A percentile compares a stretch with the other conserved stretches of the same genome.
Conservation (phyloP, 257 asterid genomes). For the Solanum rostratum region DNA sequence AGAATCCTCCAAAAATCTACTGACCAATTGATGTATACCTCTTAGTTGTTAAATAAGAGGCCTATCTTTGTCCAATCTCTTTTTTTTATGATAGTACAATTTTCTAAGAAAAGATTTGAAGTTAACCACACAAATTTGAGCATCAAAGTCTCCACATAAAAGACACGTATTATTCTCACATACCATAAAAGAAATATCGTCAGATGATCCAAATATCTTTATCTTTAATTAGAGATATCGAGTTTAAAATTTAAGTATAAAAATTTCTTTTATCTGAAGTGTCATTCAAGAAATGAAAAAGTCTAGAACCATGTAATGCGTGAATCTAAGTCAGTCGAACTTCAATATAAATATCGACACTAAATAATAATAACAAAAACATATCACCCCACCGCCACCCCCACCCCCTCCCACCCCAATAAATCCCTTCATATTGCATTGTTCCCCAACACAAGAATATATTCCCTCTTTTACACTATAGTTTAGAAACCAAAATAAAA, state of each 20-base stretch:
- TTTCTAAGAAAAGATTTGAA: neutral
- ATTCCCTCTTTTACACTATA: neutral
- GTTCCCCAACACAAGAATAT: neutral
- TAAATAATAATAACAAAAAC: neutral
- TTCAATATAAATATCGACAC: neutral
- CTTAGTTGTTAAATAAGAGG: neutral
- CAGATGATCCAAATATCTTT: too few relatives aligned
- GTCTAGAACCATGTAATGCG: accelerated
- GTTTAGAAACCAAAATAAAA: neutral
- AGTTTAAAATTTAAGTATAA: accelerated
- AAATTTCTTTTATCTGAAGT: neutral
- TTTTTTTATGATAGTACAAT: neutral
- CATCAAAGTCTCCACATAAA: constrained; percentile 1
- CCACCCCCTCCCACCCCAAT: neutral
- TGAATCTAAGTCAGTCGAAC: neutral
- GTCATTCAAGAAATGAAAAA: neutral
- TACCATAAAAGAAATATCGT: too few relatives aligned
- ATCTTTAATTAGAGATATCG: neutral
- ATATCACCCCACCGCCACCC: constrained; percentile 27
- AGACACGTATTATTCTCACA: constrained; percentile 46
- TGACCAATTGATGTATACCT: neutral
- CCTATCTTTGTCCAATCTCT: constrained; percentile 7
- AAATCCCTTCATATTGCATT: neutral
- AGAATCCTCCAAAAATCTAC: constrained; percentile 19
- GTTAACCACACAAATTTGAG: constrained; percentile 28